Conservation (phyloP, 208 protist species). For the Leishmania arabica region DNA sequence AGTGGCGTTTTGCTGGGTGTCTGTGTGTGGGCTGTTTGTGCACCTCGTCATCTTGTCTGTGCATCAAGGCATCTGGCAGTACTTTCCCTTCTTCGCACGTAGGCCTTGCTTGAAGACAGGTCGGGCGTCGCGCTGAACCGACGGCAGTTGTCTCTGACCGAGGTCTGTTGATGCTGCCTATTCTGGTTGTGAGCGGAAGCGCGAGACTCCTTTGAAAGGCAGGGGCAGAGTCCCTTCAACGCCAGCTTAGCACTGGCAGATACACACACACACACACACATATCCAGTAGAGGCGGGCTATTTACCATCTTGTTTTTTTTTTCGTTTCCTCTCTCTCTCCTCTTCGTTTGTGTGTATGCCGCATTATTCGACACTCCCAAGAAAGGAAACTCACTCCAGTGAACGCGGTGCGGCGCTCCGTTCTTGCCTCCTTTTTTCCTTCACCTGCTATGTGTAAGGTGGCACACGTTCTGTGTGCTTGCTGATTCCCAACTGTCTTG, state of each 20-base stretch:
- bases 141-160: background rate
- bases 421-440: background rate
- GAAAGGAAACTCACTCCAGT: too few relatives aligned
- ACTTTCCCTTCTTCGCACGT: background rate
- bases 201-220: background rate
- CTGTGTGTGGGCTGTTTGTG: background rate
- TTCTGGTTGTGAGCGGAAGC: background rate
- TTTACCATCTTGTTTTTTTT: too few relatives aligned
- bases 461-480: background rate
- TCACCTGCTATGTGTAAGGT: background rate
- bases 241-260: too few relatives aligned
- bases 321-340: too few relatives aligned
- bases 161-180: background rate
- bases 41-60: too few relatives aligned
- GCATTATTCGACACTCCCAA: too few relatives aligned
- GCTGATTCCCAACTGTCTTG: background rate
- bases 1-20: background rate
- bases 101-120: background rate
- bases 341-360: too few relatives aligned
- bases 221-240: background rate
- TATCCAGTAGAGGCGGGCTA: too few relatives aligned
- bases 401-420: background rate
- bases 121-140: background rate
- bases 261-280: too few relatives aligned
- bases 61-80: background rate